These are phyloP conservation scores for Jackrogersella minutella DNA, from an alignment of 495 filamentous ascomycete genomes.

Conservation along the genomic window DNA sequence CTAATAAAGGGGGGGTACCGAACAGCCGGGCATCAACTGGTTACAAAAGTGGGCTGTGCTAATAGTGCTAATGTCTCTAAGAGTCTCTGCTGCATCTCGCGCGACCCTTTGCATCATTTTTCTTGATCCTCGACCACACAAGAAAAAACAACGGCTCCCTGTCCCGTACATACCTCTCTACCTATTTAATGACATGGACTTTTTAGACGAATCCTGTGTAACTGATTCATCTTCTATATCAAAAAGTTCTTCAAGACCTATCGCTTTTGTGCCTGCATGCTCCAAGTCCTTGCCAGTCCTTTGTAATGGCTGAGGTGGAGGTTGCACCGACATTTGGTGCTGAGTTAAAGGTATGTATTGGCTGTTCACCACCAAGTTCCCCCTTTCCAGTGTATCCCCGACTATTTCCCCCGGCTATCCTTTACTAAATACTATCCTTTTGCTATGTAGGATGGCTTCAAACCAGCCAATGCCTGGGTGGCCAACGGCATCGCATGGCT, in stretches of 20 bases:
- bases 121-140: neutral
- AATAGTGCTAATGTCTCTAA: conserved; percentile 22
- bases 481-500: conserved; percentile 89
- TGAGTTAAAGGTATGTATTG: conserved; percentile 79
- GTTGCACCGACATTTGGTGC: conserved; percentile 82
- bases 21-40: conserved; percentile 25
- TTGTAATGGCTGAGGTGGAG: conserved; percentile 75
- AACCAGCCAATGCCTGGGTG: conserved; percentile 91
- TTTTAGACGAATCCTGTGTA: conserved; percentile 22
- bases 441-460: conserved; percentile 82
- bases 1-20: conserved; percentile 24
- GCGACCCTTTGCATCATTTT: conserved; percentile 23
- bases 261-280: conserved; percentile 28
- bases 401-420: neutral
- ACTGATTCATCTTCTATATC: conserved; percentile 17
- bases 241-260: conserved; percentile 6
- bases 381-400: neutral
- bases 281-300: conserved; percentile 35
- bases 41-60: conserved; percentile 27
- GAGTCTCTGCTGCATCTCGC: conserved; percentile 9
- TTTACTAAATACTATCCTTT: conserved; percentile 30
- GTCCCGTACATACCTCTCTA: neutral
- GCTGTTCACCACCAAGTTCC: neutral
- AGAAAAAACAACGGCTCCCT: neutral
- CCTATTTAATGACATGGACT: conserved; percentile 42